Evolutionary conservation across 2,329 filamentous ascomycete genomes (phyloP), one percentile per base, ranked within the genome.

Genomic region (Fusarium keratoplasticum): DNA sequence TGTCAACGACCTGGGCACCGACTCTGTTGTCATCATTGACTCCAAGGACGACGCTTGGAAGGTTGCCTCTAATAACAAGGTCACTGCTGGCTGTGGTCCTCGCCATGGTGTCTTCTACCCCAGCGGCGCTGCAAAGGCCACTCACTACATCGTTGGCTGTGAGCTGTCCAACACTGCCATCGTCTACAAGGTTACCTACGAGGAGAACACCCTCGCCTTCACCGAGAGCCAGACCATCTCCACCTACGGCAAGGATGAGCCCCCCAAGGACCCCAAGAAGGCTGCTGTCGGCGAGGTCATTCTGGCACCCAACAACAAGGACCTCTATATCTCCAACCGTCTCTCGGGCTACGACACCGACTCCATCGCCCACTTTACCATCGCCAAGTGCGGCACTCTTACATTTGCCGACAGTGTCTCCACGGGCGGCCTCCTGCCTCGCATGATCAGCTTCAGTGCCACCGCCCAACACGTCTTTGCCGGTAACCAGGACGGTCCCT

Each of bases 281-380:
- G 85, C 86, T 8, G 82, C 85, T 1, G 87, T 84, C 2, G 87
- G 86, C 52, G 87, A 85, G 77, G 77, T 89, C 42, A 78, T 82
- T 66, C 76, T 88, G 36, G 80, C 83, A 10, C 76, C 77, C 29
- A 84, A 86, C 79, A 81, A 81, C 77, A 78, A 78, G 72, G 81
- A 87, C 79, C 74, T 89, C 20, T 89, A 89, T 79, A 82, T 88
- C 61, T 86, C 86, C 40, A 89, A 89, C 82, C 86, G 87, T 5
- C 72, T 87, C 29, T 85, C 83, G 1, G 86, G 85, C 62, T 82
- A 83, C 38, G 73, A 72, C 4, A 84, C 83, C 10, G 87, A 89
- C 80, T 85, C 80, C 74, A 84, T 89, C 75, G 82, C 86, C 7
- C 85, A 85, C 78, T 87, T 89, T 77, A 78, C 79, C 74, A 72